Conservation (phyloP, 2,329 filamentous ascomycete species). For the Fusarium poae region DNA sequence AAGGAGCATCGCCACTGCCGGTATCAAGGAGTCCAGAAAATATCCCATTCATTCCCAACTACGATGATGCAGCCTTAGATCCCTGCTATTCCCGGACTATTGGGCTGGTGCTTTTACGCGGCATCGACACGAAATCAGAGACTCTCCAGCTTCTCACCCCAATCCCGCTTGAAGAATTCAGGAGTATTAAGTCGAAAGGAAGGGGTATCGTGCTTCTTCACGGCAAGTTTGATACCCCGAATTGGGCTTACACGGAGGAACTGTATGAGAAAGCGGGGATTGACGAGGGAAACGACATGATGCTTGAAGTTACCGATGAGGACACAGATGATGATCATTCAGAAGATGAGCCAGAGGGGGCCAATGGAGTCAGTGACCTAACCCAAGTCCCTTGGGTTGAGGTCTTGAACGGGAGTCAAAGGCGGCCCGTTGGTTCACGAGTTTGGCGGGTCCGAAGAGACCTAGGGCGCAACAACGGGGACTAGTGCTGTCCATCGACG, state of each 20-base stretch:
- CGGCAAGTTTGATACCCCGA: constrained; percentile 76
- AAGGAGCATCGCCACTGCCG: neutral
- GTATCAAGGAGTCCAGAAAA: constrained; percentile 58
- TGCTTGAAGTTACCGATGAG: constrained; percentile 53
- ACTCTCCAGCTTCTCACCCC: constrained; percentile 76
- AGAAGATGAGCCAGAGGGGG: constrained; percentile 49
- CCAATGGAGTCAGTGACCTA: constrained; percentile 39
- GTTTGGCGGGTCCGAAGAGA: constrained; percentile 75
- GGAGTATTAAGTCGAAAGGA: constrained; percentile 56
- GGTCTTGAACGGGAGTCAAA: constrained; percentile 66
- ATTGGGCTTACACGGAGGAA: constrained; percentile 78
- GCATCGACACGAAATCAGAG: constrained; percentile 68
- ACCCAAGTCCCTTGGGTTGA: constrained; percentile 70
- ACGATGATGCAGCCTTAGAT: constrained; percentile 67
- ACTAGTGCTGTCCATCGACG: constrained; percentile 35
- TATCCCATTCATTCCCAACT: constrained; percentile 73
- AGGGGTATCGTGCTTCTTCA: constrained; percentile 72
- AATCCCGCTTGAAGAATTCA: constrained; percentile 58
- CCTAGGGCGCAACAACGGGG: constrained; percentile 60
- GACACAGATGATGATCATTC: constrained; percentile 54
- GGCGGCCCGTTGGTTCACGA: constrained; percentile 68
- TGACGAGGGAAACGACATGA: constrained; percentile 49
- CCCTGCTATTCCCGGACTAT: constrained; percentile 70
- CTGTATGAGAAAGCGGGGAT: constrained; percentile 58
- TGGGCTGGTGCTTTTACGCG: constrained; percentile 77